A percentile compares a stretch with the other conserved stretches of the same genome.
Conservation (phyloP, 1,284 basidiomycete genomes). For the Lentinula novae-zelandiae region DNA sequence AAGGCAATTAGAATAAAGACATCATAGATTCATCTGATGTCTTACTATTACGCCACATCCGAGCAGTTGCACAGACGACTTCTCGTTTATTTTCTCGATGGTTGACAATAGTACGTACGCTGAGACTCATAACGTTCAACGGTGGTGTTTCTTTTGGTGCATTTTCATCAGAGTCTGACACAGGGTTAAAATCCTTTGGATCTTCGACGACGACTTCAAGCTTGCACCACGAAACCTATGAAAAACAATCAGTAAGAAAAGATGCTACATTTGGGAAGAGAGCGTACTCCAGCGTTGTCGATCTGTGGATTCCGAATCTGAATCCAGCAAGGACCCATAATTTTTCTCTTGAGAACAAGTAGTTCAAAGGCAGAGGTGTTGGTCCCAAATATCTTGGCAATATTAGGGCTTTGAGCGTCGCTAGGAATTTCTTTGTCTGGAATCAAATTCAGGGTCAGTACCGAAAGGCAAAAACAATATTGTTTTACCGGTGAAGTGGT, state of each 20-base stretch:
- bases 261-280: neutral
- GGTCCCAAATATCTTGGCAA: slow-evolving; percentile 89
- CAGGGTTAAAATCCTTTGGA: slow-evolving; percentile 87
- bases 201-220: slow-evolving; percentile 84
- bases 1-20: neutral
- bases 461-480: neutral
- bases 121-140: slow-evolving; percentile 88
- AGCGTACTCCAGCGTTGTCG: slow-evolving; percentile 72
- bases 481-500: slow-evolving; percentile 72
- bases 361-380: slow-evolving; percentile 93
- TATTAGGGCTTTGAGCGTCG: slow-evolving; percentile 78
- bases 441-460: neutral
- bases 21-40: slow-evolving; percentile 14
- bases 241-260: neutral
- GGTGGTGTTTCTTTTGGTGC: slow-evolving; percentile 87
- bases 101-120: slow-evolving; percentile 90
- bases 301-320: slow-evolving; percentile 74
- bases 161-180: slow-evolving; percentile 67
- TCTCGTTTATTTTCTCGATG: slow-evolving; percentile 93
- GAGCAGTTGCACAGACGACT: slow-evolving; percentile 80
- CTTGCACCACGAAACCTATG: slow-evolving; percentile 91
- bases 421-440: slow-evolving; percentile 62
- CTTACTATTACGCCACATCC: slow-evolving; percentile 88
- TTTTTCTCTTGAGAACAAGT: slow-evolving; percentile 93
- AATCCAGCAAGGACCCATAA: slow-evolving; percentile 99